These are phyloP conservation scores for Leucosporidium scottii DNA, from an alignment of 768 basidiomycete genomes.

Conservation along the genomic window DNA sequence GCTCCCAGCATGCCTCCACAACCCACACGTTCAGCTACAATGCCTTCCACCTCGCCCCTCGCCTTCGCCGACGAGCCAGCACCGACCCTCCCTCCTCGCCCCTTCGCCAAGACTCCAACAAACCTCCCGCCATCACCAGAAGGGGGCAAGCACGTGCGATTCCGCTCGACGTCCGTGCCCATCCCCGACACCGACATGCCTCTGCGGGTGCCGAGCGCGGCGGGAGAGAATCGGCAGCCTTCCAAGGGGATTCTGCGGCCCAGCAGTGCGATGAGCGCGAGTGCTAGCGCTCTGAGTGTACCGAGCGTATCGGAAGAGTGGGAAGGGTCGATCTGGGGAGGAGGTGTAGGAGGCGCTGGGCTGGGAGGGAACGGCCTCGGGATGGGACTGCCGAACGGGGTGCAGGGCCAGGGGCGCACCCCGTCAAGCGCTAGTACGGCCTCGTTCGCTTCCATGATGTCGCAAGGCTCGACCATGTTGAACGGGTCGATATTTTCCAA, in stretches of 20 bases:
- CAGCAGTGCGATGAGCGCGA: background rate
- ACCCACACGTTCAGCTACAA: background rate
- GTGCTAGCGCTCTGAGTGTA: too few relatives aligned
- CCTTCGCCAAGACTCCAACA: background rate
- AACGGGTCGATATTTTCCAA: background rate
- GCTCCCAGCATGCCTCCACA: too few relatives aligned
- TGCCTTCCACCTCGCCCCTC: background rate
- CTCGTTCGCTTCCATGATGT: background rate
- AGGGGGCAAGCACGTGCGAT: conserved; percentile 3
- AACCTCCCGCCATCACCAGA: background rate
- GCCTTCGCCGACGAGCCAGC: background rate
- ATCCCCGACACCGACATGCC: background rate
- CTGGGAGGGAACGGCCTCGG: background rate
- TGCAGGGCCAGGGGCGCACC: background rate
- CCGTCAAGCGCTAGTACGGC: background rate
- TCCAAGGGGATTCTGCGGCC: conserved; percentile 3
- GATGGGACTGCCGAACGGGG: background rate
- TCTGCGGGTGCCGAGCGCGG: background rate
- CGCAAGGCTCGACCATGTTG: background rate
- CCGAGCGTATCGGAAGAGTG: background rate
- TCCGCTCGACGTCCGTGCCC: background rate
- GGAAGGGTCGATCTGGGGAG: background rate
- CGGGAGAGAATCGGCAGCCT: background rate
- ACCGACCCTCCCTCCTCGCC: background rate
- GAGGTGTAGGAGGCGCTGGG: background rate